Evolutionary conservation across 805 yeast species (phyloP).

Genomic region (Candida ovalis): DNA sequence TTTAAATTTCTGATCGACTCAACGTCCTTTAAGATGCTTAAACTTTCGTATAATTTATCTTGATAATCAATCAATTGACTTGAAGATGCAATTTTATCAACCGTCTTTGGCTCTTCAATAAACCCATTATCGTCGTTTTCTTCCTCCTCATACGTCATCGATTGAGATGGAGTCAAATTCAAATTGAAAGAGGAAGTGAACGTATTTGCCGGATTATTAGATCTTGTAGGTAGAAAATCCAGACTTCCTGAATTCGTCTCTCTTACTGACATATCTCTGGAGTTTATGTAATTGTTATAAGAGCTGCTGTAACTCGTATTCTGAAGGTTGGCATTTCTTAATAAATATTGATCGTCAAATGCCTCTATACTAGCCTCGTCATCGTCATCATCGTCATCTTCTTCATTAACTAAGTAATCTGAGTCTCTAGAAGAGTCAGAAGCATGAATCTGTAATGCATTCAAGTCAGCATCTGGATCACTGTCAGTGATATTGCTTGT

Average conservation of each 20-base stretch:
- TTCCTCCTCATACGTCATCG: neutral
- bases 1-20: slow-evolving; percentile 48
- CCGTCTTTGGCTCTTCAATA: slow-evolving; percentile 26
- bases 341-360: neutral
- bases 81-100: slow-evolving; percentile 51
- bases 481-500: slow-evolving; percentile 9
- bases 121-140: slow-evolving; percentile 9
- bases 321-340: neutral
- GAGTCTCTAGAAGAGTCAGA: slow-evolving; percentile 5
- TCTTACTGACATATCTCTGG: neutral
- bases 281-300: slow-evolving; percentile 2
- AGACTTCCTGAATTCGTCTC: slow-evolving; percentile 11
- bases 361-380: slow-evolving; percentile 1
- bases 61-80: slow-evolving; percentile 61
- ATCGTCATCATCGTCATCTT: neutral
- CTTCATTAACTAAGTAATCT: slow-evolving; percentile 1
- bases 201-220: slow-evolving; percentile 1
- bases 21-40: slow-evolving; percentile 81
- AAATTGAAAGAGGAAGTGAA: neutral
- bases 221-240: slow-evolving; percentile 16
- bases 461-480: slow-evolving; percentile 19
- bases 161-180: neutral
- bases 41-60: slow-evolving; percentile 82
- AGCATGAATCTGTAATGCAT: slow-evolving; percentile 13
- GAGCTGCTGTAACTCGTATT: neutral